Base-by-base conservation (phyloP, 192 early-diverging fungal species). In the Funneliformis mosseae region DNA sequence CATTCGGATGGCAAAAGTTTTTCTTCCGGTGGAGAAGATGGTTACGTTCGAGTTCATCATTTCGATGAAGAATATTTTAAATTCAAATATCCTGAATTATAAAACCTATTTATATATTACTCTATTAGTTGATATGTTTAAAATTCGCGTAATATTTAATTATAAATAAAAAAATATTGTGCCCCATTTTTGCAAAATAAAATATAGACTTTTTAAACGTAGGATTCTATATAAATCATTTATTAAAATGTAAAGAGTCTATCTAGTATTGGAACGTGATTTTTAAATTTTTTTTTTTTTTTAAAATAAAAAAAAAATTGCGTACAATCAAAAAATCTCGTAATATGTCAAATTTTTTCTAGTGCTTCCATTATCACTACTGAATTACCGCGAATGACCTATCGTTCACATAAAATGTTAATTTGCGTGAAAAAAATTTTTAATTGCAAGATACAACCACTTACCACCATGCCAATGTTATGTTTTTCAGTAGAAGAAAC, bases 21-120 rank as follows among this genome's bases (percentile, higher is more conserved):
- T 89, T 94, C 98, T 61, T 93, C 91, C 68, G 98, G 98, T 84
- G 95, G 97, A 83, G 98, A 99, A 85, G 98, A 99, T 86, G 98
- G 98, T 86, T 98, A 96, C 81, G 93, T 99, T 59, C 92, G 98
- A 77, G 89, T 99, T 70, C 98, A 99, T 86, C 92, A 95, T 84
- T 95, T 97, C 85, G 98, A 99, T 83, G 87, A 90, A 11, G 96
- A 97, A 85, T 99, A 97, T 88, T 97, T 96, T 85, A 91, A 89
- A 79, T 99, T 99, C 91, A 95, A 93, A 89, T 89, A 79, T 86
- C 84, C 88, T 87, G 84, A 85, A 81, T 82, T 89, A 89, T 84
- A 84, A 55, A 21, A 55, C 16, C 16, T 55, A 55, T 55, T 55
- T 55, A 55, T 55, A 21, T 21, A 16, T 55, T n/a, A n/a, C n/a